These are phyloP conservation scores for Lavandula angustifolia DNA, from an alignment of 257 asterid genomes.

Conservation along the genomic window DNA sequence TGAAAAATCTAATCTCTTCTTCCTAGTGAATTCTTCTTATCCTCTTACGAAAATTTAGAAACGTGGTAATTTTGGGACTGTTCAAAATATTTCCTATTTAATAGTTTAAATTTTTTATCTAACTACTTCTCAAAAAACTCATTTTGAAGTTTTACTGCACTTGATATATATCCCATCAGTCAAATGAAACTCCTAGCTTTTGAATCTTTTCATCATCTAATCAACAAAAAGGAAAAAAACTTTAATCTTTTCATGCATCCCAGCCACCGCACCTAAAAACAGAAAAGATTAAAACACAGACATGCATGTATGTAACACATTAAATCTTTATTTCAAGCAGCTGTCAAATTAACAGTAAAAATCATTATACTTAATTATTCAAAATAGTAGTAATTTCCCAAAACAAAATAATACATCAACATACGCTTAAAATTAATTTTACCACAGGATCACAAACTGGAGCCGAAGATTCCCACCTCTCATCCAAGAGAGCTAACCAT, in stretches of 20 bases:
- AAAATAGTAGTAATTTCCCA: background rate
- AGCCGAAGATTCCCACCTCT: background rate
- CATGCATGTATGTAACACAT: background rate
- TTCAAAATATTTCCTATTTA: no score
- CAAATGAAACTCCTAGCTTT: constrained; percentile 6
- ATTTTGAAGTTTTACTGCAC: background rate
- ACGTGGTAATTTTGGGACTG: no score
- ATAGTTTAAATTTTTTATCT: no score
- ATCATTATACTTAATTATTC: constrained; percentile 20
- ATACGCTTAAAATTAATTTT: constrained; percentile 12
- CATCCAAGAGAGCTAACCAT: background rate
- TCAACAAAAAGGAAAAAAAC: background rate
- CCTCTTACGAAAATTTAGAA: no score
- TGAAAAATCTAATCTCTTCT: no score
- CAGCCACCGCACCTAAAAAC: constrained; percentile 26
- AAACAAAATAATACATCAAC: constrained; percentile 1
- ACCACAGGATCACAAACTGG: constrained; percentile 23
- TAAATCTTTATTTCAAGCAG: constrained; percentile 4
- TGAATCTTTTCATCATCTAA: constrained; percentile 15
- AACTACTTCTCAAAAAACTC: no score
- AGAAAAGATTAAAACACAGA: background rate
- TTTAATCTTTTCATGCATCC: constrained; percentile 28
- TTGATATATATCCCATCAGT: background rate
- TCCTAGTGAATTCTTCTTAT: no score
- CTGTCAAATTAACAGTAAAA: constrained; percentile 29